phyloP scores from a whole-genome alignment of 371 early-diverging fungal species.

The Mortierella sp. region DNA sequence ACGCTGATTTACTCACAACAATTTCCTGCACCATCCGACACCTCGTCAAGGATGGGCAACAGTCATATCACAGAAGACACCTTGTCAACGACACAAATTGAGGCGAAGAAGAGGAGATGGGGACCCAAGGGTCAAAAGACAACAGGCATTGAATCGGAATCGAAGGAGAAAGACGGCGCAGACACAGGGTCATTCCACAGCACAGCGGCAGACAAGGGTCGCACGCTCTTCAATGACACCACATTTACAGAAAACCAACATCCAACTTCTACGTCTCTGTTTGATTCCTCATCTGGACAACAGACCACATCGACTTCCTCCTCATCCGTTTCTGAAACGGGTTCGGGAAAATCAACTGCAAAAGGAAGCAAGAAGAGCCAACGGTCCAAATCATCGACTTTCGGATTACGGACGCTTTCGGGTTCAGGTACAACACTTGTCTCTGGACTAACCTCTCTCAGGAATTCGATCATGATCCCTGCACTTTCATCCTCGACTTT shows the following conservation, averaged over 20 bases:
- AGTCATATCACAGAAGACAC: not conserved
- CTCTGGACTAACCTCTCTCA: slow-evolving; percentile 49
- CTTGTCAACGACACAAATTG: not conserved
- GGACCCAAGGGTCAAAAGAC: slow-evolving; percentile 26
- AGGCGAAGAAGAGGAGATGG: slow-evolving; percentile 33
- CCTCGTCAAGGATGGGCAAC: not conserved
- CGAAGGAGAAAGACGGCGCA: not conserved
- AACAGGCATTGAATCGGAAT: no score
- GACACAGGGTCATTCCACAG: not conserved
- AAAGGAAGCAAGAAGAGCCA: slow-evolving; percentile 2
- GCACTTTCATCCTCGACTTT: slow-evolving; percentile 14
- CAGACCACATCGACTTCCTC: no score
- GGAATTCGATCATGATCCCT: slow-evolving; percentile 54
- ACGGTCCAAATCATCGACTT: slow-evolving; percentile 7
- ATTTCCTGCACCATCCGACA: slow-evolving; percentile 5
- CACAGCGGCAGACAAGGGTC: slow-evolving; percentile 1
- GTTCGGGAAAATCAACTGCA: not conserved
- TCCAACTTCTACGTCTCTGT: not conserved
- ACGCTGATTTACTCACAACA: slow-evolving; percentile 15
- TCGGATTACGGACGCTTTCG: slow-evolving; percentile 25
- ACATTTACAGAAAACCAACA: not conserved
- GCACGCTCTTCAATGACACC: no score
- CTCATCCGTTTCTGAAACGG: not conserved
- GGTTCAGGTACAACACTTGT: slow-evolving; percentile 28
- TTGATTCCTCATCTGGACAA: not conserved